A percentile compares a stretch with the other conserved stretches of the same genome.
Conservation (phyloP, 2,329 filamentous ascomycete genomes). For the Thelonectria olida region DNA sequence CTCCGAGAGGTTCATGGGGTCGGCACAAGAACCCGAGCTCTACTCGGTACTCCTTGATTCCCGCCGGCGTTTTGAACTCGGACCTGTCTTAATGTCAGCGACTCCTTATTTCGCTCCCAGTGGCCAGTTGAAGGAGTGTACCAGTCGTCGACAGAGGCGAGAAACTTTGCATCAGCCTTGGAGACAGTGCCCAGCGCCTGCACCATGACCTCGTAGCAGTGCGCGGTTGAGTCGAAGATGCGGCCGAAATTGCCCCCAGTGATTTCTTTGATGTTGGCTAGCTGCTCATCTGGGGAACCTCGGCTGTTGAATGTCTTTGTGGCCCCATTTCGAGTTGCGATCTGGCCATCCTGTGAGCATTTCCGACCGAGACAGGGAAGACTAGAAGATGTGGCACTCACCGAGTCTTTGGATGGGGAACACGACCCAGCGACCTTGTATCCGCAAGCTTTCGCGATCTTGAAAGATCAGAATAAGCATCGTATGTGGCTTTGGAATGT, state of each 20-base stretch:
- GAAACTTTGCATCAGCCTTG: conserved; percentile 39
- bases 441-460: conserved; percentile 47
- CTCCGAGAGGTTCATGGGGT: conserved; percentile 20
- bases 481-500: accelerated
- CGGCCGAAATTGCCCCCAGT: conserved; percentile 46
- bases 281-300: conserved; percentile 40
- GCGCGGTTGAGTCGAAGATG: conserved; percentile 46
- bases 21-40: conserved; percentile 38
- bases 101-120: neutral
- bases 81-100: conserved; percentile 27
- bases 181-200: conserved; percentile 41
- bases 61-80: conserved; percentile 31
- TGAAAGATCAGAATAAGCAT: neutral
- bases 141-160: conserved; percentile 48
- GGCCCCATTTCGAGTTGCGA: conserved; percentile 42
- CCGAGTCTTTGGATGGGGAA: conserved; percentile 42
- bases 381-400: conserved; percentile 9
- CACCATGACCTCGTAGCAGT: conserved; percentile 41
- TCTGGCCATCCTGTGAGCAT: conserved; percentile 23
- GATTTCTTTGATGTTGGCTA: conserved; percentile 42
- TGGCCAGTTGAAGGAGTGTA: conserved; percentile 17
- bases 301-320: conserved; percentile 46
- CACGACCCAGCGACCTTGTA: conserved; percentile 50
- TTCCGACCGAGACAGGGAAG: too few relatives aligned
- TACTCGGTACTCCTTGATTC: conserved; percentile 38